phyloP scores from a whole-genome alignment of 441 rosid species.

The Croton setiger region DNA sequence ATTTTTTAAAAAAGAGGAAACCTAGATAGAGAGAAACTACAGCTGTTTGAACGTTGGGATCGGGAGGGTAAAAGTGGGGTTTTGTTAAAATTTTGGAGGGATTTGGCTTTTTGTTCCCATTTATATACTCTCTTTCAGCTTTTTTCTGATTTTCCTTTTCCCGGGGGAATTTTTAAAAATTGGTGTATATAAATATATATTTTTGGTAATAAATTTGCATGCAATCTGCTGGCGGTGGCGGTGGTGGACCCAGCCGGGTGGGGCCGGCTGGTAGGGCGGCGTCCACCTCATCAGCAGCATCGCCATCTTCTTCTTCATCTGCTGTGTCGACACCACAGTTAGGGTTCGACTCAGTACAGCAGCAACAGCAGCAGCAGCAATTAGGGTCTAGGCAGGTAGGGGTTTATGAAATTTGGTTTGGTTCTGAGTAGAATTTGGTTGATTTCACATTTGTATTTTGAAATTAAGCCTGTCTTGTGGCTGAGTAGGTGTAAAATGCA shows the following conservation, averaged over 20 bases:
- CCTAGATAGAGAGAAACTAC: slow-evolving; percentile 18
- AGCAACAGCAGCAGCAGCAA: slow-evolving; percentile 47
- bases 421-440: slow-evolving; percentile 10
- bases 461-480: slow-evolving; percentile 7
- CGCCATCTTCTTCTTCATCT: slow-evolving; percentile 95
- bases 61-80: slow-evolving; percentile 39
- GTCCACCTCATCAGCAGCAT: slow-evolving; percentile 87
- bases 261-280: slow-evolving; percentile 81
- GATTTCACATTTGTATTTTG: slow-evolving; percentile 16
- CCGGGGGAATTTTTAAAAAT: slow-evolving; percentile 22
- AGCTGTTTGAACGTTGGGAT: slow-evolving; percentile 53
- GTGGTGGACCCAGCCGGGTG: slow-evolving; percentile 66
- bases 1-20: background rate
- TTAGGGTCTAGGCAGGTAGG: slow-evolving; percentile 71
- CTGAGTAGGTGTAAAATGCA: slow-evolving; percentile 9
- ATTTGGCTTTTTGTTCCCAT: slow-evolving; percentile 16
- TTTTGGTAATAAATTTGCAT: slow-evolving; percentile 38
- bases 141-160: slow-evolving; percentile 15
- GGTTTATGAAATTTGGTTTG: slow-evolving; percentile 6
- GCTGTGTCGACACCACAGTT: slow-evolving; percentile 73
- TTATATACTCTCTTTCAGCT: slow-evolving; percentile 23
- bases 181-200: slow-evolving; percentile 4
- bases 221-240: slow-evolving; percentile 71
- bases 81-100: slow-evolving; percentile 37
- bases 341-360: slow-evolving; percentile 63